Conservation (phyloP, 2,329 filamentous ascomycete species). For the Diaporthe velutina region DNA sequence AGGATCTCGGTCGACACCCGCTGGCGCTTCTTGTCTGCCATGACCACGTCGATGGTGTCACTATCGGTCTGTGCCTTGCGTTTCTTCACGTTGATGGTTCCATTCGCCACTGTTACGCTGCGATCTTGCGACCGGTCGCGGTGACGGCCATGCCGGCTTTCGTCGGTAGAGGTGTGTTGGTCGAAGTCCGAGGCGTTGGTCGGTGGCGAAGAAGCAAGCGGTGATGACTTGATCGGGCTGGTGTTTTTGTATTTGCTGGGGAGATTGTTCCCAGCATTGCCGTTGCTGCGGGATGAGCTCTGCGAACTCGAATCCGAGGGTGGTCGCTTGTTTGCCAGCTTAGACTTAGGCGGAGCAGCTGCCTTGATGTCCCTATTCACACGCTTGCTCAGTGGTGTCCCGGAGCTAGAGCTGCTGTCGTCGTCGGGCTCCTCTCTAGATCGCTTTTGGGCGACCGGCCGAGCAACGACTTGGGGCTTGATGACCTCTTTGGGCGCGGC, state of each 20-base stretch:
- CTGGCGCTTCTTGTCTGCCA: slow-evolving; percentile 54
- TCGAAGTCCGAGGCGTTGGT: slow-evolving; percentile 76
- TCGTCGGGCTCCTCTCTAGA: slow-evolving; percentile 61
- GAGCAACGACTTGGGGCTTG: slow-evolving; percentile 44
- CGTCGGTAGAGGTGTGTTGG: slow-evolving; percentile 49
- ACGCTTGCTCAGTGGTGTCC: slow-evolving; percentile 70
- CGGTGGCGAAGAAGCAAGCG: slow-evolving; percentile 74
- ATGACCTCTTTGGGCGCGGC: slow-evolving; percentile 51
- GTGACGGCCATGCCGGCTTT: slow-evolving; percentile 40
- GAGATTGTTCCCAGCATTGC: slow-evolving; percentile 45
- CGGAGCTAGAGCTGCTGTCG: slow-evolving; percentile 72
- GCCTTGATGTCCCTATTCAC: slow-evolving; percentile 59
- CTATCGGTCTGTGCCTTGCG: slow-evolving; percentile 40
- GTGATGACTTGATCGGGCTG: slow-evolving; percentile 73
- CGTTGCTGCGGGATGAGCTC: slow-evolving; percentile 55
- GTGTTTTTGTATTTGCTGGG: slow-evolving; percentile 64
- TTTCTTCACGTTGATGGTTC: slow-evolving; percentile 43
- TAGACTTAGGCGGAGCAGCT: slow-evolving; percentile 26
- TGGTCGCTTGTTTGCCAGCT: slow-evolving; percentile 37
- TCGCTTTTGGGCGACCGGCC: slow-evolving; percentile 60
- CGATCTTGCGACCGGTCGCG: slow-evolving; percentile 41
- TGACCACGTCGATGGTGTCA: slow-evolving; percentile 43
- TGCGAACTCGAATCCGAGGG: slow-evolving; percentile 60
- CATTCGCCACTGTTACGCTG: slow-evolving; percentile 44
- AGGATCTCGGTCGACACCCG: slow-evolving; percentile 63